Conservation (phyloP, 805 yeast genomes). For the Kodamaea jinghongensis region DNA sequence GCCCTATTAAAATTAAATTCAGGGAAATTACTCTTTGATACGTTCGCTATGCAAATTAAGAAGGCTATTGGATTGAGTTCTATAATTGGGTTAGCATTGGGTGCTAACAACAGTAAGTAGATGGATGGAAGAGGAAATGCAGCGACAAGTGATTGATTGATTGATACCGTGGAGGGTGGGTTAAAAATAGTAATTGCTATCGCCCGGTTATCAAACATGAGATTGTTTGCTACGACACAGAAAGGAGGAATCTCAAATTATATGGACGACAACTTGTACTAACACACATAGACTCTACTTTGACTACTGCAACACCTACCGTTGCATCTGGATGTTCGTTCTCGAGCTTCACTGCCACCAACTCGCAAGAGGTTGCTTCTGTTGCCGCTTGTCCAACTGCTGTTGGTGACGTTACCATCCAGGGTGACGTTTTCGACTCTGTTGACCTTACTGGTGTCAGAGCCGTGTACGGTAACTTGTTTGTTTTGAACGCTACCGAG, state of each 20-base stretch:
- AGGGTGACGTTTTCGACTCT: slow-evolving; percentile 56
- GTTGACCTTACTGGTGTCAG: slow-evolving; percentile 72
- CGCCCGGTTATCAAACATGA: background rate
- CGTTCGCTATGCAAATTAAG: slow-evolving; percentile 52
- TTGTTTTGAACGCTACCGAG: slow-evolving; percentile 59
- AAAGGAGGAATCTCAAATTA: background rate
- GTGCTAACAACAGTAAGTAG: slow-evolving; percentile 33
- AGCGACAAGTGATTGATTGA: background rate
- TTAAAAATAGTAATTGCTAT: no score
- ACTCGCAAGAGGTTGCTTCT: slow-evolving; percentile 73
- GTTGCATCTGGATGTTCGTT: slow-evolving; percentile 66
- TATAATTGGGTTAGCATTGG: slow-evolving; percentile 45
- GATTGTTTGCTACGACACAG: background rate
- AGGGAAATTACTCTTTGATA: slow-evolving; percentile 7
- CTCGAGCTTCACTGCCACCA: slow-evolving; percentile 65
- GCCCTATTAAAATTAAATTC: slow-evolving; percentile 2
- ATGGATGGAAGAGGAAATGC: background rate
- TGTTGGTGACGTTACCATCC: slow-evolving; percentile 72
- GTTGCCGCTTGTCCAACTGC: slow-evolving; percentile 74
- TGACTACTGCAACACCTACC: slow-evolving; percentile 53
- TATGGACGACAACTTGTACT: slow-evolving; percentile 3
- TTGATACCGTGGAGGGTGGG: background rate
- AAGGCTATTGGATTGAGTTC: slow-evolving; percentile 48
- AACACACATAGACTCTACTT: slow-evolving; percentile 36
- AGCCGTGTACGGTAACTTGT: slow-evolving; percentile 75